Evolutionary conservation across 805 yeast species (phyloP), one percentile per base, ranked within the genome.

Genomic region (Tetrapisispora arboricola): DNA sequence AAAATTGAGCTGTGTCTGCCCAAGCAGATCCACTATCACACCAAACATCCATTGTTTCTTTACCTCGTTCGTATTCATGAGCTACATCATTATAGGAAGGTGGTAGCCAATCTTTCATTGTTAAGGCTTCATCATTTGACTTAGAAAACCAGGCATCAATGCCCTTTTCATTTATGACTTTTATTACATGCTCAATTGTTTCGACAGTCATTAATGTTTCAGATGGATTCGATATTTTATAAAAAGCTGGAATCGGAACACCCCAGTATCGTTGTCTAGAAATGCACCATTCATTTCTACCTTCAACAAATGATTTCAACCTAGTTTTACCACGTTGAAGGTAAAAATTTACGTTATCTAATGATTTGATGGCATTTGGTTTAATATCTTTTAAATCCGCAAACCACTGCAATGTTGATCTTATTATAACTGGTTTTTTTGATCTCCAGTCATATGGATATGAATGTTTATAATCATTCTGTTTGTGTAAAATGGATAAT

Each of bases 361-460:
- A 53, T 7, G 88, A 76, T 15, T 67, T 57, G 2, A 76, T 54
- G 0, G 96, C 87, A 9, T 63, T 50, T 1, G 65, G 66, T 53
- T 85, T 87, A 39, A 88, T 80, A 41, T 71, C 71, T 22, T 79
- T 83, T 26, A 92, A 83, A 57, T 88, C 84, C 7, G 92, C 82
- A 60, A 92, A 92, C 94, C 97, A 92, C 61, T 92, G 99, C 1
- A 96, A 92, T 0, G 98, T 92, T 0, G 97, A 79, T 44, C 97
- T 71, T 44, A 92, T 85, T 38, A 92, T 79, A n/a, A 92, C 87
- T 0, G 98, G 98, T 32, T 81, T 82, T 56, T 88, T 88, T 2
- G 95, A 84, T 51, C 98, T 74, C 98, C 98, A 92, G 58, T 92
- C 98, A 55, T 85, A 87, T 0, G 98, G 97, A 52, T 90, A 90